Base-by-base conservation (phyloP, 2,329 filamentous ascomycete genomes). In the Sclerotinia subarctica region DNA sequence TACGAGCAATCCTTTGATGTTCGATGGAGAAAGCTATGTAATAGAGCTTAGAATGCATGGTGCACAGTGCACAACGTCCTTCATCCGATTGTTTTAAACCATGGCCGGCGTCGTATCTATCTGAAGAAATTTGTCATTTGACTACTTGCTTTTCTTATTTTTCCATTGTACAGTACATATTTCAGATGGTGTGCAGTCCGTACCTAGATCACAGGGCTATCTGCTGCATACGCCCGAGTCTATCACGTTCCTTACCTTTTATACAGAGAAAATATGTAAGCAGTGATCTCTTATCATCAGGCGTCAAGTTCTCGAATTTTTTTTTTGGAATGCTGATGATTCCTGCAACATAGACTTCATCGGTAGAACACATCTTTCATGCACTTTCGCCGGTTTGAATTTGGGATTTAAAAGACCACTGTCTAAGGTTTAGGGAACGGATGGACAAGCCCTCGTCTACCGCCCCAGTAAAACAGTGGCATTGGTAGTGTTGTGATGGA, bases 341-440 rank as follows among this genome's bases (percentile, higher is more conserved):
- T 66, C n/a, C 13, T 42, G 17, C 10, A 42, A 32, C 35, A 49
- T 29, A 66, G 64, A 59, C 29, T 49, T 35, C 26, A 59, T 42
- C n/a, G 11, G 32, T 35, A 47, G 58, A 64, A 35, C 17, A 47
- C 26, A 52, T 17, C n/a, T 42, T 32, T 17, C 35, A 54, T 67
- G 47, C 42, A 38, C 21, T 11, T 29, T 17, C 8, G 44, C 51
- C 26, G 24, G 35, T 35, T 63, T 38, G 15, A 64, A 42, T 35
- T 64, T 49, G 19, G 51, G 15, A 44, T 19, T 26, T 46, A 64
- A 38, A 21, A 46, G 11, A 38, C 35, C 24, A 35, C 46, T 38
- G 46, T 21, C 19, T 32, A 29, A 54, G 26, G 44, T 62, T 53
- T 26, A 82, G 24, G 59, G 81, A 78, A 29, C 83, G 72, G 62